Evolutionary conservation across 2,329 filamentous ascomycete genomes (phyloP).

Genomic region (Venturia asperata): DNA sequence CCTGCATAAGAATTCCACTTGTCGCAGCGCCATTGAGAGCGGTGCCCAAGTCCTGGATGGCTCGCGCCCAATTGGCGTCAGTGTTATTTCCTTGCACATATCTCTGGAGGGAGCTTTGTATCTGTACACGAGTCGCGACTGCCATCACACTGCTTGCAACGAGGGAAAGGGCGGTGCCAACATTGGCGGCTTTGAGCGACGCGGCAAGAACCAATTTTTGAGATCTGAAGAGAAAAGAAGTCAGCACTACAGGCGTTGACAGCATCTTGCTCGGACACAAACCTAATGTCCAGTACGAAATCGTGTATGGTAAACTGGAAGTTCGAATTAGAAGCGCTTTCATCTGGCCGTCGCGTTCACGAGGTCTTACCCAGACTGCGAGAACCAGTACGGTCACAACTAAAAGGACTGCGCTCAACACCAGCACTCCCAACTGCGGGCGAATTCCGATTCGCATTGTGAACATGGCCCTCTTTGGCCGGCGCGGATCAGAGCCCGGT

Average conservation of each 20-base stretch:
- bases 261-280: conserved; percentile 20
- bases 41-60: conserved; percentile 59
- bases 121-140: conserved; percentile 56
- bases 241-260: conserved; percentile 12
- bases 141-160: conserved; percentile 68
- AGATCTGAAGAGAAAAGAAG: conserved; percentile 4
- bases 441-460: conserved; percentile 64
- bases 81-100: conserved; percentile 53
- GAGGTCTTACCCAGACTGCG: conserved; percentile 51
- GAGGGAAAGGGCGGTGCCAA: conserved; percentile 70
- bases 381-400: conserved; percentile 73
- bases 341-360: neutral
- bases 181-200: conserved; percentile 75
- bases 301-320: conserved; percentile 51
- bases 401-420: conserved; percentile 66
- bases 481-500: neutral
- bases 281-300: conserved; percentile 52
- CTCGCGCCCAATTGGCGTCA: conserved; percentile 52
- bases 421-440: conserved; percentile 75
- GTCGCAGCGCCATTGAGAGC: conserved; percentile 56
- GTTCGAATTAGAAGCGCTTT: conserved; percentile 13
- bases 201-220: conserved; percentile 63
- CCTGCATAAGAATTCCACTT: conserved; percentile 55
- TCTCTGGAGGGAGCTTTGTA: conserved; percentile 45
- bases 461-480: neutral